Evolutionary conservation across 2,329 filamentous ascomycete genomes (phyloP), one percentile per base, ranked within the genome.

Genomic region (Endocalyx cinctus): DNA sequence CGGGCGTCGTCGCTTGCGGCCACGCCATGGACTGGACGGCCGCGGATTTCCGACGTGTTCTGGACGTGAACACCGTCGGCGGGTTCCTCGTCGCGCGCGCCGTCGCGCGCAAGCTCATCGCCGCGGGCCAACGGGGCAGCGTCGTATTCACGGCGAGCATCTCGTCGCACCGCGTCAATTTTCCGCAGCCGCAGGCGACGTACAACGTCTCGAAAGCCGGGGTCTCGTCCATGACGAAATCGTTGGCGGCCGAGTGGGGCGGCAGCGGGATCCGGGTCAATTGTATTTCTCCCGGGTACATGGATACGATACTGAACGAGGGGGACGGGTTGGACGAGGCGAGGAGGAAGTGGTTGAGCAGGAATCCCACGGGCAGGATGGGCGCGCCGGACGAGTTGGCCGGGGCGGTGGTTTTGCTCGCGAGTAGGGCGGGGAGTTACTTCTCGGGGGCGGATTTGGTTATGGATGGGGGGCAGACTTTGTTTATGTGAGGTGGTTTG

Each of bases 201-300:
- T 88, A 89, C 52, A 88, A 89, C 44, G 77, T 78, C 2, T 77
- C 71, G 42, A 89, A 89, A 55, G 76, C 80, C 0, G 82, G 74
- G 0, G 57, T 88, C 2, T 46, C 83, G 18, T 72, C 75, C 31
- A 55, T 87, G 45, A 79, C 76, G 31, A 75, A 70, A 42, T 79
- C 69, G 22, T 59, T 88, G 12, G 84, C 83, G 1, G 82, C 79
- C 0, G 84, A 89, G 57, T 88, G 83, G 84, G 79, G 79, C 1
- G 59, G 65, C 2, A 71, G 81, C 51, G 84, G 84, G 0, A 84
- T 89, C 39, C 61, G 80, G 3, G 78, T 84, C 5, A 88, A 89
- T 46, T 75, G 68, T 13, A 68, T 89, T 27, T 78, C 71, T 25
- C 84, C 84, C 0, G 84, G 84, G 1, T 88, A 88, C 47, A 86